These are phyloP conservation scores for Litsea cubeba DNA, from an alignment of 164 flowering plant genomes.

Conservation along the genomic window DNA sequence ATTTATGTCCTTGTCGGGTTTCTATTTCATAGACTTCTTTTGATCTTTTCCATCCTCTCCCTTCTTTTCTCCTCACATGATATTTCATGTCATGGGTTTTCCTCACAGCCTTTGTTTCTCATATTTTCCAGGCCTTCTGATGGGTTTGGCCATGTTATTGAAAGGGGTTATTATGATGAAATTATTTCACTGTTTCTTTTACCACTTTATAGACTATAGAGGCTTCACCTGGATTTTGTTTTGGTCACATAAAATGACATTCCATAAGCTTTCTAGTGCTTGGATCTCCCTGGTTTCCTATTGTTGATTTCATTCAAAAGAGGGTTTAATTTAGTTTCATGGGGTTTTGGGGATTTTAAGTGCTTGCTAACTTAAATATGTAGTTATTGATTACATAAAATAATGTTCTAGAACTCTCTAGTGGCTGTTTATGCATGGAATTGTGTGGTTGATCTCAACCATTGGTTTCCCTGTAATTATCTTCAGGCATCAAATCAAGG, in stretches of 20 bases:
- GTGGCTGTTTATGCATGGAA: neutral
- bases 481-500: conserved; percentile 15
- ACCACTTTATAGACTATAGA: neutral
- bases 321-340: neutral
- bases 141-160: neutral
- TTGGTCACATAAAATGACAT: conserved; percentile 8
- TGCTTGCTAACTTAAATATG: neutral
- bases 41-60: neutral
- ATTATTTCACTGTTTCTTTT: neutral
- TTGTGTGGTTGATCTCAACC: conserved; percentile 1
- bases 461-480: conserved; percentile 19
- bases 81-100: conserved; percentile 2
- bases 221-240: neutral
- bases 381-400: conserved; percentile 43
- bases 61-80: neutral
- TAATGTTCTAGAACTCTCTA: conserved; percentile 34
- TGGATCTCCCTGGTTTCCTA: neutral
- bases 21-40: neutral
- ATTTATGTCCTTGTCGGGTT: conserved; percentile 1
- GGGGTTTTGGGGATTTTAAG: neutral
- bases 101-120: neutral
- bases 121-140: neutral
- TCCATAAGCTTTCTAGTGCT: neutral
- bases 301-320: neutral
- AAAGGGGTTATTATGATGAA: neutral